Conservation (phyloP, 257 asterid species). For the Phtheirospermum japonicum region DNA sequence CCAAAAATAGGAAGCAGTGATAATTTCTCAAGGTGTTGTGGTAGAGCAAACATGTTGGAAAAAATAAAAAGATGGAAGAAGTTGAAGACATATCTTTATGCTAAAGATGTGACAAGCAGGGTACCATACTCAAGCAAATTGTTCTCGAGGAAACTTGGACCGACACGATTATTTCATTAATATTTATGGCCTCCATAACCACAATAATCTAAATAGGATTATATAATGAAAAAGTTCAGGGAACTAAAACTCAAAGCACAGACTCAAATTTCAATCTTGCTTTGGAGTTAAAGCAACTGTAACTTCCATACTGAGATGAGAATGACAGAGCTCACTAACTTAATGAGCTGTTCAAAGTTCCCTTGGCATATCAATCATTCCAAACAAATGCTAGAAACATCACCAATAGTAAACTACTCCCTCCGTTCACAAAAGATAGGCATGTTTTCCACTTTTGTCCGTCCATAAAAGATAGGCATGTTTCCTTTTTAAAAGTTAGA, state of each 20-base stretch:
- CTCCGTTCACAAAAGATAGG: too few species aligned
- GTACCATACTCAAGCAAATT: background rate
- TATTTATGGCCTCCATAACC: background rate
- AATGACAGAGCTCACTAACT: background rate
- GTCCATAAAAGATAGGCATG: too few species aligned
- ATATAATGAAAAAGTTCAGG: background rate
- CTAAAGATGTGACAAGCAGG: background rate
- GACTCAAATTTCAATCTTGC: background rate
- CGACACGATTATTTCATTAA: too few species aligned
- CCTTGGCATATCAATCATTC: background rate
- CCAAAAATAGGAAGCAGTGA: background rate
- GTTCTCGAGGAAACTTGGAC: background rate
- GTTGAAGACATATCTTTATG: background rate
- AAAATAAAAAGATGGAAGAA: background rate
- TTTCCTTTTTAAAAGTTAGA: too few species aligned
- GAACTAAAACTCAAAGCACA: background rate
- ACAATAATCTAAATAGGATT: background rate
- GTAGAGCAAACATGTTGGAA: background rate
- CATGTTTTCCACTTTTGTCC: too few species aligned
- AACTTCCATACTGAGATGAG: background rate
- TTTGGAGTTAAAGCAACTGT: background rate
- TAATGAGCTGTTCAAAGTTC: background rate
- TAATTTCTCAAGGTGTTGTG: background rate
- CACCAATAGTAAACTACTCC: background rate
- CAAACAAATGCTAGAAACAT: background rate